Evolutionary conservation across 75 land plant species (phyloP), one percentile per base, ranked within the genome.

Genomic region (Cupressus sempervirens): DNA sequence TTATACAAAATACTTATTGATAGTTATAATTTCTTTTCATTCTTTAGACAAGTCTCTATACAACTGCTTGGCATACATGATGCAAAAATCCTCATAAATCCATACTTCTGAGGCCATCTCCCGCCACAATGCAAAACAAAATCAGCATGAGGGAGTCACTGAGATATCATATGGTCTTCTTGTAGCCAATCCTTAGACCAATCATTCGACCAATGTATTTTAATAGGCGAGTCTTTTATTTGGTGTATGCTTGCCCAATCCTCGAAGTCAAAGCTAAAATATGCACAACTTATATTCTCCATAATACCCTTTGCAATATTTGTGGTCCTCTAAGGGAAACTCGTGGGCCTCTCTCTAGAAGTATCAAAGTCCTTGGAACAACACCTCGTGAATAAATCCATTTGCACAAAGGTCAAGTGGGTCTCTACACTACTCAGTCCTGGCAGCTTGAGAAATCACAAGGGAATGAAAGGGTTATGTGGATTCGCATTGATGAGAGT

Each of bases 61-160:
- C n/a, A n/a, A n/a, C n/a, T n/a, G n/a, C n/a, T n/a, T n/a, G n/a
- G n/a, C n/a, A n/a, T n/a, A n/a, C n/a, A n/a, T n/a, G n/a, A n/a
- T n/a, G n/a, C n/a, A n/a, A n/a, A n/a, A n/a, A n/a, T n/a, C n/a
- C n/a, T n/a, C n/a, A n/a, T n/a, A n/a, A n/a, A n/a, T n/a, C n/a
- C n/a, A n/a, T n/a, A n/a, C n/a, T n/a, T n/a, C 94, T 95, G 96
- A 84, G 95, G 92, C 99, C 99, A 97, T 76, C 99, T 83, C 8
- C 99, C 92, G 34, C 99, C 98, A 50, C 90, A 90, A 90, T 95
- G 97, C n/a, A 54, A 58, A 56, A 82, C 85, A 81, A 90, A 92
- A 20, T 83, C 87, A 5, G 93, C 99, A 53, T 70, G 82, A 29
- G 93, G 93, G 84, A 95, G 65, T 14, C 76, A 83, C 53, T 83